A percentile compares a stretch with the other conserved stretches of the same genome.
Evolutionary conservation across 108 stramenopile species (phyloP).

Genomic region (Pseudonitzschia multistriata): DNA sequence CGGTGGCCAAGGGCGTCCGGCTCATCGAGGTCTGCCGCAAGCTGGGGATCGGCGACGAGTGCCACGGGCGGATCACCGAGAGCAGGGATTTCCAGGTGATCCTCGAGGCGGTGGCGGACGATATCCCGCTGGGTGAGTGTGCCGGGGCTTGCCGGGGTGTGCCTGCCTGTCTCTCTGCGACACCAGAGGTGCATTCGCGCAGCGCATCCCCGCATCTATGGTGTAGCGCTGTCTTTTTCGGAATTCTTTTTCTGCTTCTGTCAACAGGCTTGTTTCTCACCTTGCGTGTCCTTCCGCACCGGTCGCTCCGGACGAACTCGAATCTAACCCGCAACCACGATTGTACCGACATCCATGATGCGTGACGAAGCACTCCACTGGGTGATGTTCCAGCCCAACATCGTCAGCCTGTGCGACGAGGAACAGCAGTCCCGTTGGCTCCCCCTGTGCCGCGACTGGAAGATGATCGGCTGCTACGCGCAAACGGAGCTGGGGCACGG

Average conservation of each 20-base stretch:
- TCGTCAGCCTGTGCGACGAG: constrained; percentile 78
- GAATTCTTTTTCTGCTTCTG: no score
- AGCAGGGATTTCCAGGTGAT: constrained; percentile 59
- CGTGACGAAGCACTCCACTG: constrained; percentile 84
- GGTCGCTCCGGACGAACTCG: no score
- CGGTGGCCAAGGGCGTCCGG: constrained; percentile 78
- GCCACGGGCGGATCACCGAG: constrained; percentile 55
- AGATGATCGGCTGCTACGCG: constrained; percentile 94
- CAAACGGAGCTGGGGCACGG: constrained; percentile 96
- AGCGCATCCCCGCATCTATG: no score
- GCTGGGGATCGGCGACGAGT: constrained; percentile 58
- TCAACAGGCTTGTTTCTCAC: no score
- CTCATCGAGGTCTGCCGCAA: constrained; percentile 81
- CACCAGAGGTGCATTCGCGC: no score
- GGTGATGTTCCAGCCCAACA: constrained; percentile 93
- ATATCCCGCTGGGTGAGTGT: constrained; percentile 25
- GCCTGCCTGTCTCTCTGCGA: no score
- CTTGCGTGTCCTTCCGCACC: no score
- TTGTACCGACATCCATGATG: constrained; percentile 66
- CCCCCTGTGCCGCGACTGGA: constrained; percentile 89
- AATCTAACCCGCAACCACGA: neutral
- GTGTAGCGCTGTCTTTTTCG: neutral
- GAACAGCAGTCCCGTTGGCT: constrained; percentile 90
- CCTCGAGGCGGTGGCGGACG: constrained; percentile 67
- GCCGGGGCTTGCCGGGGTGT: no score